A percentile compares a stretch with the other conserved stretches of the same genome.
Conservation (phyloP, 2,329 filamentous ascomycete genomes). For the Fusarium goolgardi region DNA sequence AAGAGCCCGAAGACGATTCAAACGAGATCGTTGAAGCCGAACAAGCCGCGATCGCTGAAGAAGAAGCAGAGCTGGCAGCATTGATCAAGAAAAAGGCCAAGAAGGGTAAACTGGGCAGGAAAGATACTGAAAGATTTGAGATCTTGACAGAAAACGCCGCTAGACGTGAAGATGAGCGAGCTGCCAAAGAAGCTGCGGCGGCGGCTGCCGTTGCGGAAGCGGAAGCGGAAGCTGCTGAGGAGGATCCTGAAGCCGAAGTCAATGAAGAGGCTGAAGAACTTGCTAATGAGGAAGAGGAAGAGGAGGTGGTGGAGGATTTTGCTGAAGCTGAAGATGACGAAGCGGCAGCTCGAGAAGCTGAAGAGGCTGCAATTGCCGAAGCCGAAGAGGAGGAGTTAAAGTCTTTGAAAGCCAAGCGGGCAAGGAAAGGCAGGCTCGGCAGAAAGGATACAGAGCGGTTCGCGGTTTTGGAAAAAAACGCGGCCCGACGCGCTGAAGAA, state of each 20-base stretch:
- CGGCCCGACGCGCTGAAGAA: conserved; percentile 40
- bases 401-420: conserved; percentile 51
- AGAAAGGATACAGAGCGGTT: conserved; percentile 41
- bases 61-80: conserved; percentile 57
- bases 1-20: conserved; percentile 37
- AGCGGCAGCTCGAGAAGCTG: conserved; percentile 19
- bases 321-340: conserved; percentile 10
- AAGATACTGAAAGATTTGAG: conserved; percentile 40
- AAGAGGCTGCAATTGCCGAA: conserved; percentile 46
- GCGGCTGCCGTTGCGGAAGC: conserved; percentile 19
- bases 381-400: conserved; percentile 56
- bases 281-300: conserved; percentile 24
- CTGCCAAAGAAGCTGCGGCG: conserved; percentile 21
- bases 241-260: conserved; percentile 37
- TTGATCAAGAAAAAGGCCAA: conserved; percentile 53
- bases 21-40: conserved; percentile 41
- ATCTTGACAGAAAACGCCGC: conserved; percentile 30
- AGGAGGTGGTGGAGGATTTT: conserved; percentile 1
- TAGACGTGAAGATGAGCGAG: conserved; percentile 43
- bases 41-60: conserved; percentile 42
- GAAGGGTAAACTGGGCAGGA: conserved; percentile 48
- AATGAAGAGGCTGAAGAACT: conserved; percentile 40
- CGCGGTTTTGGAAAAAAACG: conserved; percentile 20
- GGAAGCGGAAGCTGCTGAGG: conserved; percentile 14
- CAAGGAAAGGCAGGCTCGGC: conserved; percentile 52